Evolutionary conservation across 1,139 yeast species (phyloP).

Genomic region (Yamadazyma dendronema): DNA sequence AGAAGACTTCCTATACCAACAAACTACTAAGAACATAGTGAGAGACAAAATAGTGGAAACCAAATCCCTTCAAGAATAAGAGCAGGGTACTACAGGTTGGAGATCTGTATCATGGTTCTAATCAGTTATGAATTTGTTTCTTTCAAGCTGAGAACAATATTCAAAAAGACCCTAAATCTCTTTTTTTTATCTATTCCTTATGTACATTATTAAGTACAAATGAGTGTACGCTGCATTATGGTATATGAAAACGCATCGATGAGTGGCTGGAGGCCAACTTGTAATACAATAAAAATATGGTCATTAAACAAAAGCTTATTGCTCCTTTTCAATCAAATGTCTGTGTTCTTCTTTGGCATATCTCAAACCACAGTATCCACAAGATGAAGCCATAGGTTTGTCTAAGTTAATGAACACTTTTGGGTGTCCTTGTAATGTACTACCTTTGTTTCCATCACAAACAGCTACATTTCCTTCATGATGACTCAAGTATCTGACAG

Average conservation of each 20-base stretch:
- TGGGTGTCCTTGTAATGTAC: slow-evolving; percentile 78
- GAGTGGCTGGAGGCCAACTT: not conserved
- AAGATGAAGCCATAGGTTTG: slow-evolving; percentile 12
- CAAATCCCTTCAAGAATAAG: too few species aligned
- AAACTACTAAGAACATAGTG: too few species aligned
- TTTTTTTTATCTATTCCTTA: not conserved
- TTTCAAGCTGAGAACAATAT: not conserved
- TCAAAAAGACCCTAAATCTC: not conserved
- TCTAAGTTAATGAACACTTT: slow-evolving; percentile 56
- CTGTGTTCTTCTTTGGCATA: slow-evolving; percentile 54
- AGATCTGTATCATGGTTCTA: not conserved
- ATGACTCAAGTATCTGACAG: slow-evolving; percentile 59
- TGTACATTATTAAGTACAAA: not conserved
- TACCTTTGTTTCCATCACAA: slow-evolving; percentile 78
- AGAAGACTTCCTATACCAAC: too few species aligned
- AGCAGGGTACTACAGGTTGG: too few species aligned
- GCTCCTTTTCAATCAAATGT: slow-evolving; percentile 31
- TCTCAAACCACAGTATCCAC: slow-evolving; percentile 66
- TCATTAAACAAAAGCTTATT: not conserved
- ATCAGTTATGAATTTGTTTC: not conserved
- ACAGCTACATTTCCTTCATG: slow-evolving; percentile 62
- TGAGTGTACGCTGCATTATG: not conserved
- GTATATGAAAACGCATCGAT: not conserved
- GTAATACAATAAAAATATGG: not conserved
- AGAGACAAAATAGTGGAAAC: too few species aligned